Evolutionary conservation across 192 early-diverging fungal genomes (phyloP), one percentile per base, ranked within the genome.

Genomic region (Entophlyctis luteolus): DNA sequence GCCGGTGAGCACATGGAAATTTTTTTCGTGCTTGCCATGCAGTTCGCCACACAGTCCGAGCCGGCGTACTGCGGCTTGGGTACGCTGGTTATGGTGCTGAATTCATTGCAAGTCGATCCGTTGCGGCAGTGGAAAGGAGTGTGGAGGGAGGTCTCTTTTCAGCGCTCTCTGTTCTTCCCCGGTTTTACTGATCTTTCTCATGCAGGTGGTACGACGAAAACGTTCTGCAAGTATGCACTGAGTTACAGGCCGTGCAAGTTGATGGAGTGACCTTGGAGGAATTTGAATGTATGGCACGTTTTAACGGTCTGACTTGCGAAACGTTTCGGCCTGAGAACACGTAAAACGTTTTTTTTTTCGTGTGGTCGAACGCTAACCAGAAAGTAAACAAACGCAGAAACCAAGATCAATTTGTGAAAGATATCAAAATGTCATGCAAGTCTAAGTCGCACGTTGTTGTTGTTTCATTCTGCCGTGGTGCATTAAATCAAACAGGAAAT

Each of bases 161-260:
- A n/a, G n/a, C n/a, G n/a, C n/a, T n/a, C n/a, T n/a, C n/a, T n/a
- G n/a, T n/a, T n/a, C n/a, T n/a, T n/a, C n/a, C n/a, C n/a, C n/a
- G n/a, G n/a, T n/a, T n/a, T n/a, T n/a, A n/a, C n/a, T n/a, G n/a
- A n/a, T n/a, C n/a, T n/a, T n/a, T n/a, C n/a, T n/a, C n/a, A n/a
- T n/a, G n/a, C n/a, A n/a, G 79, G 32, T 80, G 79, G 79, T 80
- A 71, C 58, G 76, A 74, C 29, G 79, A 80, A 50, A 37, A 12
- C 28, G 78, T 75, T 73, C 48, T 80, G 4, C 73, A 80, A 29
- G 66, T 55, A 20, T 72, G 69, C 50, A 28, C 65, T 0, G 65
- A 75, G 4, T 45, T 79, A 22, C 68, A 73, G 22, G 65, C 69
- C 10, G 71, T 80, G n/a, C 68, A 77, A 46, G 20, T 69, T 28